Evolutionary conservation across 73 alveolate species (phyloP).

Genomic region (Uronychia setigera): DNA sequence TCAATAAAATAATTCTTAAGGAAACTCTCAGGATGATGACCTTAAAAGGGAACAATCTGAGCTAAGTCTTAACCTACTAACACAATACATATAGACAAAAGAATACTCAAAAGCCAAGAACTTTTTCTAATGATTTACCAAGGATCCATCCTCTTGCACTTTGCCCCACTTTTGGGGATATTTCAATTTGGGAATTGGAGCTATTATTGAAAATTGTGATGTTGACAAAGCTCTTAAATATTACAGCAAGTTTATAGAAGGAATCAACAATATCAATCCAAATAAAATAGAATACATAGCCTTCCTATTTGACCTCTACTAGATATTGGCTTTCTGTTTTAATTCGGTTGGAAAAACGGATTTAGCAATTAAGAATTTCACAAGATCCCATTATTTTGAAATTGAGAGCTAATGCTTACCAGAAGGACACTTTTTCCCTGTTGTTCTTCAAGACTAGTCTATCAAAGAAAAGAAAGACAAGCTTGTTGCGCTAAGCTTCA

Average conservation of each 20-base stretch:
- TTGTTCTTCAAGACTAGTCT: background rate
- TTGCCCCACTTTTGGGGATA: too few relatives aligned
- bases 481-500: background rate
- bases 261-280: background rate
- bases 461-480: background rate
- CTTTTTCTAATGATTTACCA: too few relatives aligned
- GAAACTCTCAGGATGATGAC: too few relatives aligned
- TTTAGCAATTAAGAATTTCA: background rate
- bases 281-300: background rate
- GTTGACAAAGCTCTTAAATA: background rate
- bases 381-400: background rate
- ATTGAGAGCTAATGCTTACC: background rate
- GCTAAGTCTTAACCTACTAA: too few relatives aligned
- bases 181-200: background rate
- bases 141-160: too few relatives aligned
- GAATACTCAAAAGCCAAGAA: too few relatives aligned
- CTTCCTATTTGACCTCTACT: background rate
- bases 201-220: background rate
- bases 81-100: too few relatives aligned
- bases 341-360: background rate
- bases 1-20: too few relatives aligned
- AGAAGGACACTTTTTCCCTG: background rate
- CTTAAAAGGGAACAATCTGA: too few relatives aligned
- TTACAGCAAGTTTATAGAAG: background rate
- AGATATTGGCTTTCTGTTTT: background rate